Base-by-base conservation (phyloP, 2,329 filamentous ascomycete species). In the Westerdykella aurantiaca region DNA sequence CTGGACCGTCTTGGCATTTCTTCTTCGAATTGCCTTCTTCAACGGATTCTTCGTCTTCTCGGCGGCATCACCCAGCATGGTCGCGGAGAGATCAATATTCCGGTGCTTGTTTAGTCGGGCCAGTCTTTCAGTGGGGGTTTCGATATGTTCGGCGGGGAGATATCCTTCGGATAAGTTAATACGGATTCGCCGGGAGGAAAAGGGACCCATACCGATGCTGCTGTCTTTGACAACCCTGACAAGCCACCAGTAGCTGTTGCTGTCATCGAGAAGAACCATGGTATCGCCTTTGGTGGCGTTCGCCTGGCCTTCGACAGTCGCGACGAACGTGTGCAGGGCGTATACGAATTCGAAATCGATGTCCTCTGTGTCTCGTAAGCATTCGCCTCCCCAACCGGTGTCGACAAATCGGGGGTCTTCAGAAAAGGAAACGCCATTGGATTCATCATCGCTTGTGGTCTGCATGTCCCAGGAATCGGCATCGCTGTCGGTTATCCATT, bases 341-440 rank as follows among this genome's bases (percentile, higher is more conserved):
- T 98, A 98, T 48, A 98, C 93, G 71, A 97, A 97, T 68, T 97
- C 91, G 74, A 98, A 97, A 77, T 98, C 93, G 70, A 98, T 98
- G 63, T 98, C 93, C 80, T 98, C 93, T 97, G 76, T 69, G 70
- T 84, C 78, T 78, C 81, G 86, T 95, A 89, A 95, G 88, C 83
- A 85, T 74, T 86, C 80, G 72, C 78, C 78, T 68, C 77, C 82
- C 83, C 83, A 90, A 47, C 82, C 83, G 56, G 79, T 82, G 66
- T 86, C 81, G 75, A 85, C 69, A 68, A 80, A 85, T 69, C 76
- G 75, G 47, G 76, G 64, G 61, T 86, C 75, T 66, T 75, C 66
- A 69, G 71, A 69, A 67, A 76, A 70, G 62, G 69, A 74, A 75
- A 75, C 67, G 61, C 79, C 75, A 66, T 80, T 74, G 62, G 75